Conservation (phyloP, 2,329 filamentous ascomycete species). For the Clonostachys chloroleuca region DNA sequence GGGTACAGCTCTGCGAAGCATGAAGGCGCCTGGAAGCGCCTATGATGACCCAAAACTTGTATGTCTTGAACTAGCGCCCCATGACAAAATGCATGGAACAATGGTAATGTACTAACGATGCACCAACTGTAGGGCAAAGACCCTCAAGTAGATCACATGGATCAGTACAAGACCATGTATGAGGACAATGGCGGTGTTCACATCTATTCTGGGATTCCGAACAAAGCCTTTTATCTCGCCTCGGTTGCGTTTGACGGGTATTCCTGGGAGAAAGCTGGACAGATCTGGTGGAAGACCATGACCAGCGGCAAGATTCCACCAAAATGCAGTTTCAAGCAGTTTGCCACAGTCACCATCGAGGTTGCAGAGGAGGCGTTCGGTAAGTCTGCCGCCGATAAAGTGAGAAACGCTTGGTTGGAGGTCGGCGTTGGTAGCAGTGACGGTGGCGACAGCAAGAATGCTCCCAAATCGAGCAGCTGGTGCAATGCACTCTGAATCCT, state of each 20-base stretch:
- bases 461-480: too few species aligned
- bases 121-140: slow-evolving; percentile 38
- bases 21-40: slow-evolving; percentile 49
- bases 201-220: slow-evolving; percentile 52
- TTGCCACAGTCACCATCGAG: slow-evolving; percentile 43
- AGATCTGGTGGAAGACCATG: slow-evolving; percentile 48
- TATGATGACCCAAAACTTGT: slow-evolving; percentile 46
- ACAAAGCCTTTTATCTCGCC: slow-evolving; percentile 49
- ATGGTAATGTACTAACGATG: background rate
- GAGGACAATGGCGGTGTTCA: slow-evolving; percentile 51
- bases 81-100: background rate
- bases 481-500: too few species aligned
- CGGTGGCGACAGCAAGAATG: too few species aligned
- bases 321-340: slow-evolving; percentile 39
- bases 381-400: slow-evolving; percentile 26
- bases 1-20: slow-evolving; percentile 45
- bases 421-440: slow-evolving; percentile 30
- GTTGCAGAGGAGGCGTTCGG: slow-evolving; percentile 25
- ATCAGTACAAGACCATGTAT: slow-evolving; percentile 27
- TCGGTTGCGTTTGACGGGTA: slow-evolving; percentile 43
- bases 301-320: slow-evolving; percentile 32
- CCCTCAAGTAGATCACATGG: slow-evolving; percentile 44
- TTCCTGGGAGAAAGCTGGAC: slow-evolving; percentile 48
- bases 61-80: slow-evolving; percentile 11
- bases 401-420: slow-evolving; percentile 40